Base-by-base conservation (phyloP, 2,329 filamentous ascomycete species). In the Aspergillus calidoustus region DNA sequence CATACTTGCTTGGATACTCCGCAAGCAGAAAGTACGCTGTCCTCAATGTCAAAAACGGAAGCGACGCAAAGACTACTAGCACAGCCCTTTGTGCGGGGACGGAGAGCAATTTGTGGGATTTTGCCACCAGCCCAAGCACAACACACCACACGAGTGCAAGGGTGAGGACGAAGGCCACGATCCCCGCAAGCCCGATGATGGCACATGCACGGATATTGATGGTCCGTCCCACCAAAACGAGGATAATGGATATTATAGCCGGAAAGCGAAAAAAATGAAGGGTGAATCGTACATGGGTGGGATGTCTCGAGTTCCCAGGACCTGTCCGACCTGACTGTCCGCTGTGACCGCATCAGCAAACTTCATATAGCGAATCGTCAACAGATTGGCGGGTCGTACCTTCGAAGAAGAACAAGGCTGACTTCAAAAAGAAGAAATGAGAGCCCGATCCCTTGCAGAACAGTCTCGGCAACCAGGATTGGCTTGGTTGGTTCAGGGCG, bases 361-460 rank as follows among this genome's bases (percentile, higher is more conserved):
- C 23, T 49, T 25, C 43, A 22, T 49, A 13, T 23, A 11, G 23
- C 2, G 19, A 6, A 3, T 54, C 9, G 6, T 22, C 25, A 47
- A 28, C 19, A 9, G 25, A 4, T 28, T 8, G 23, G 41, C 15
- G 11, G 17, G 13, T 34, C 61, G 17, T 66, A 73, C 71, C 69
- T 69, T 63, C 67, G 59, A 46, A 74, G 25, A 54, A 73, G 64
- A 9, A 72, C 56, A 25, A 72, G 57, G 56, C 71, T 73, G 38
- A 73, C 65, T 60, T 74, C 71, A 41, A 74, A 72, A 19, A 73
- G 59, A 19, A 74, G 66, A 41, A 70, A 69, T 11, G 71, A 73
- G n/a, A 73, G 67, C 1, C 71, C 71, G 30, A 71, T 66, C 19
- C 64, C 67, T 64, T 69, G 68, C 57, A 73, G 44, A 22, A 64